These are phyloP conservation scores for Phialophora verrucosa DNA, from an alignment of 2,329 filamentous ascomycete species.

Conservation along the genomic window DNA sequence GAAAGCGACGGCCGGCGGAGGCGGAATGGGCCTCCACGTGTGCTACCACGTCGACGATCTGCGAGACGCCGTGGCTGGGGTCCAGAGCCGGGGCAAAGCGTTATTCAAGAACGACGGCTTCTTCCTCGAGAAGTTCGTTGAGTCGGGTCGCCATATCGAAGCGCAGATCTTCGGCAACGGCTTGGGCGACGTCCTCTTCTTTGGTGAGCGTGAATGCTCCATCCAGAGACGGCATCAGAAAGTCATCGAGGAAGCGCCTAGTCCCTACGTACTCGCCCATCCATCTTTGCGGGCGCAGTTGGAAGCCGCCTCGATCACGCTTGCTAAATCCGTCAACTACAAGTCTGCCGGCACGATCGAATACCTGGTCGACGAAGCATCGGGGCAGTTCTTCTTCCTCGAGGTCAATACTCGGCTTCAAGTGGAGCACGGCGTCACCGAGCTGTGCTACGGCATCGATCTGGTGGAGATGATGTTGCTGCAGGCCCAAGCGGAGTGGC, in stretches of 20 bases:
- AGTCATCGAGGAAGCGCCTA: slow-evolving; percentile 86
- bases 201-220: slow-evolving; percentile 87
- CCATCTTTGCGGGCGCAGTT: slow-evolving; percentile 67
- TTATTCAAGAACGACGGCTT: slow-evolving; percentile 85
- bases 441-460: slow-evolving; percentile 60
- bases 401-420: slow-evolving; percentile 46
- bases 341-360: slow-evolving; percentile 89
- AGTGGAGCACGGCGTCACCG: slow-evolving; percentile 64
- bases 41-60: slow-evolving; percentile 73
- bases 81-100: slow-evolving; percentile 74
- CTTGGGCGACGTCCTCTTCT: slow-evolving; percentile 74
- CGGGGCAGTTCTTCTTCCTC: slow-evolving; percentile 73
- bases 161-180: slow-evolving; percentile 89
- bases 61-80: slow-evolving; percentile 69
- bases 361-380: slow-evolving; percentile 84
- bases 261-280: slow-evolving; percentile 64
- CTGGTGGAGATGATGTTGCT: slow-evolving; percentile 62
- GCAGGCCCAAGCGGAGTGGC: slow-evolving; percentile 58
- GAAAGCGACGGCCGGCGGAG: slow-evolving; percentile 80
- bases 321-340: slow-evolving; percentile 65
- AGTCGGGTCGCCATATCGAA: slow-evolving; percentile 68
- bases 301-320: slow-evolving; percentile 70
- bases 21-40: slow-evolving; percentile 83
- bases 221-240: slow-evolving; percentile 88
- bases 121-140: slow-evolving; percentile 75